Base-by-base conservation (phyloP, 1,284 basidiomycete species). In the Boletus semigastroideus region DNA sequence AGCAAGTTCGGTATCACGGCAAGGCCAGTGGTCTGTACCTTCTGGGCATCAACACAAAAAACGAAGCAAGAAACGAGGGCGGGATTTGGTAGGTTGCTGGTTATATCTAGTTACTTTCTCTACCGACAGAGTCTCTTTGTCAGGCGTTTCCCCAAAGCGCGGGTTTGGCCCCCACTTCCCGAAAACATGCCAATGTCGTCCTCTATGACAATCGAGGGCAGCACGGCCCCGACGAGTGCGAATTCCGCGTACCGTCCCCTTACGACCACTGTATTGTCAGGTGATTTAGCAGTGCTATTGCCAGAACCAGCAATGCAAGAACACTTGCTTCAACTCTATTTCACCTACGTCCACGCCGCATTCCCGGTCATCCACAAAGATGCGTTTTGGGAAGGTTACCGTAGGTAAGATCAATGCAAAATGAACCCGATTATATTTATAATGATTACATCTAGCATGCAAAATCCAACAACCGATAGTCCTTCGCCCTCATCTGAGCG, bases 1-100 rank as follows among this genome's bases (percentile, higher is more conserved):
- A 78, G 56, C 84, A 93, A 65, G 83, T 93, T 16, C 74, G 88
- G 25, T 90, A 84, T 66, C 87, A 91, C 61, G 87, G 87, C 33
- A 88, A 90, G 65, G 86, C 82, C 7, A 90, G 87, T 51, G 92
- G 91, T 1, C 68, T 94, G 55, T 84, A 94, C 67, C 74, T 94
- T 48, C 72, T 94, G 46, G 83, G 83, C 14, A 74, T 76, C 59
- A 82, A 79, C 49, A 80, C 83, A 49, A 75, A 80, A 25, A 63
- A 75, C 45, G 86, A 88, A 61, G 74, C 77, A 37, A 75, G 87
- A 61, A 89, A 86, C 61, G 84, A 87, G 59, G 87, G 86, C 31
- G 90, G 88, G 2, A 87, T 92, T 51, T 92, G 90, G 90, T 83
- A 55, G 44, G 76, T 67, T 10, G n/a, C 13, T 5, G 16, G 27